These are phyloP conservation scores for Trichodelitschia bisporula DNA, from an alignment of 495 filamentous ascomycete species.

Conservation along the genomic window DNA sequence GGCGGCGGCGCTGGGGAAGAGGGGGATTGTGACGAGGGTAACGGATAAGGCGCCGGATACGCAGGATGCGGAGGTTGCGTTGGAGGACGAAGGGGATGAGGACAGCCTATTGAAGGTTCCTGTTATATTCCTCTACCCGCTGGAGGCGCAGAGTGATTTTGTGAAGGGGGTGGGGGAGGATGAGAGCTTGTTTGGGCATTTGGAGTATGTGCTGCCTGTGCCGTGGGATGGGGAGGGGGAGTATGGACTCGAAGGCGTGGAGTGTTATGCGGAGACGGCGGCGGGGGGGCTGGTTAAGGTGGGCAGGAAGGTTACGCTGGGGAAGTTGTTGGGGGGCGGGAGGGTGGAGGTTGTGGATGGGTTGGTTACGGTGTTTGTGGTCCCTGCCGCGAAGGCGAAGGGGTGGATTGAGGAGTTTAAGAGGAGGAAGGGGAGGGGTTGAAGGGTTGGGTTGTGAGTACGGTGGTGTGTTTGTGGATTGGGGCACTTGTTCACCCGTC, in stretches of 20 bases:
- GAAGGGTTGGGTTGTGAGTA: too few relatives aligned
- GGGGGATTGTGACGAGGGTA: slow-evolving; percentile 38
- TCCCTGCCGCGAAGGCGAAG: slow-evolving; percentile 40
- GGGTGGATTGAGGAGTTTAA: slow-evolving; percentile 75
- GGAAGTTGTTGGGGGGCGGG: slow-evolving; percentile 48
- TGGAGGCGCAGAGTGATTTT: slow-evolving; percentile 61
- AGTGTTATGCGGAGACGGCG: slow-evolving; percentile 71
- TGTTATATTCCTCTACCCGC: slow-evolving; percentile 58
- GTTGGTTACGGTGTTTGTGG: slow-evolving; percentile 51
- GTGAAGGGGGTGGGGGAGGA: slow-evolving; percentile 63
- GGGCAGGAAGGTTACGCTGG: slow-evolving; percentile 56
- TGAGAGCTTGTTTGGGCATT: slow-evolving; percentile 39
- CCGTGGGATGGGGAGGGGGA: slow-evolving; percentile 62
- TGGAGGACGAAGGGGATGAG: slow-evolving; percentile 49
- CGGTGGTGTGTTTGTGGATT: too few relatives aligned
- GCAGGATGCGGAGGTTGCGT: slow-evolving; percentile 27
- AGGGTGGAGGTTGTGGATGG: slow-evolving; percentile 76
- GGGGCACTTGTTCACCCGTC: too few relatives aligned
- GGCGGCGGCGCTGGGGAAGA: slow-evolving; percentile 41
- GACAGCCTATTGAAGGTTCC: slow-evolving; percentile 50
- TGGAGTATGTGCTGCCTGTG: slow-evolving; percentile 54
- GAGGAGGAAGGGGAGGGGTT: too few relatives aligned
- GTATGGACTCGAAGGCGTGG: slow-evolving; percentile 40
- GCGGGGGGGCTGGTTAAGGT: slow-evolving; percentile 65
- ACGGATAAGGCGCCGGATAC: slow-evolving; percentile 57